These are phyloP conservation scores for Penicillium fimorum DNA, from an alignment of 495 filamentous ascomycete genomes.

Conservation along the genomic window DNA sequence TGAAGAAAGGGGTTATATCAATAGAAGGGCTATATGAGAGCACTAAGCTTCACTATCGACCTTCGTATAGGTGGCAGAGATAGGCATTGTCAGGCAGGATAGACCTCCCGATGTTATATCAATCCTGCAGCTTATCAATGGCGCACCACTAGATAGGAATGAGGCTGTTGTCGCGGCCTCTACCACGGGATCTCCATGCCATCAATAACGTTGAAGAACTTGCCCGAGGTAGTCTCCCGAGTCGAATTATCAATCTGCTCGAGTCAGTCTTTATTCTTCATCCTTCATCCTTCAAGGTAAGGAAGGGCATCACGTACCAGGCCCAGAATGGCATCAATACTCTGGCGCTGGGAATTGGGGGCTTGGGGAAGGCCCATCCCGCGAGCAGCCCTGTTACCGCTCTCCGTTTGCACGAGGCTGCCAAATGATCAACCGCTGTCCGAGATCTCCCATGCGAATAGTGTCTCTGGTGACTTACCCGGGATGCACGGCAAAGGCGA, in stretches of 20 bases:
- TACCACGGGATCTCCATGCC: not conserved
- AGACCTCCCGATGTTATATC: not conserved
- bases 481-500: not conserved
- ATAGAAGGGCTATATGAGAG: too few relatives aligned
- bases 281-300: not conserved
- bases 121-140: not conserved
- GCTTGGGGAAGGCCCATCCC: not conserved
- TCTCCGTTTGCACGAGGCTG: not conserved
- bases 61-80: too few relatives aligned
- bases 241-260: not conserved
- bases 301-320: not conserved
- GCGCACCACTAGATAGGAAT: not conserved
- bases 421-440: not conserved
- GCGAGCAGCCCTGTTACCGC: not conserved
- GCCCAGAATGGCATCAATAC: not conserved
- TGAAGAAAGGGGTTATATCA: too few relatives aligned
- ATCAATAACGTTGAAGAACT: not conserved
- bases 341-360: not conserved
- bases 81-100: not conserved
- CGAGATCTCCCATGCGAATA: not conserved
- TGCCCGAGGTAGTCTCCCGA: not conserved
- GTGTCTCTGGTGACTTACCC: not conserved
- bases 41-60: too few relatives aligned
- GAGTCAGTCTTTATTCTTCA: not conserved
- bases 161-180: slow-evolving; percentile 1